phyloP scores from a whole-genome alignment of 305 asterid species.

The Solanum hybrid region DNA sequence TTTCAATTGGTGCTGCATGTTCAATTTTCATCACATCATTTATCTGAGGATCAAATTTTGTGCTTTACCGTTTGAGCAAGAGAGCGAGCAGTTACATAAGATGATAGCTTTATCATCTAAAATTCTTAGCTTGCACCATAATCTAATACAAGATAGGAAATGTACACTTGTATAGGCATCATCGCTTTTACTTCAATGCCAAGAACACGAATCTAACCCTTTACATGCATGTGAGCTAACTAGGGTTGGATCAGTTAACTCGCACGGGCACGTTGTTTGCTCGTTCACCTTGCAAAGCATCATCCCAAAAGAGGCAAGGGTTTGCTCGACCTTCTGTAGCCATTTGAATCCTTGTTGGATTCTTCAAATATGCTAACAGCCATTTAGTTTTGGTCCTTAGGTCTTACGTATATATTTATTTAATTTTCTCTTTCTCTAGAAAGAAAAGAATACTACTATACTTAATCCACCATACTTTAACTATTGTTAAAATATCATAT shows the following conservation, averaged over 20 bases:
- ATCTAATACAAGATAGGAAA: too few relatives aligned
- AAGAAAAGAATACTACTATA: neutral
- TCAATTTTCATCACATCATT: neutral
- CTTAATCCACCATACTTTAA: neutral
- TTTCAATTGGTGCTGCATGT: neutral
- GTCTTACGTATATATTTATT: neutral
- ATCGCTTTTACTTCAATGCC: neutral
- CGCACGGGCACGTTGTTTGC: neutral
- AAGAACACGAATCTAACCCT: neutral
- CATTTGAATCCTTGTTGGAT: neutral
- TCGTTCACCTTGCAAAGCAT: neutral
- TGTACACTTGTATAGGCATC: neutral
- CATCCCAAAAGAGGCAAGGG: neutral
- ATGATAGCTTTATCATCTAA: neutral
- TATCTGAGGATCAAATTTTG: neutral
- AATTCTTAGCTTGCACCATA: neutral
- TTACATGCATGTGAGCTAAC: neutral
- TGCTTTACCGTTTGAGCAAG: neutral
- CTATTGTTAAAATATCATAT: neutral
- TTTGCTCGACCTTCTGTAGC: neutral
- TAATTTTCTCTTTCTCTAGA: neutral
- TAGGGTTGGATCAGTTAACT: neutral
- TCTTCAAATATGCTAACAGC: neutral
- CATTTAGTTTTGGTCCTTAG: neutral
- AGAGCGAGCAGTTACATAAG: neutral